These are phyloP conservation scores for Fusarium agapanthi DNA, from an alignment of 2,329 filamentous ascomycete species.

Conservation along the genomic window DNA sequence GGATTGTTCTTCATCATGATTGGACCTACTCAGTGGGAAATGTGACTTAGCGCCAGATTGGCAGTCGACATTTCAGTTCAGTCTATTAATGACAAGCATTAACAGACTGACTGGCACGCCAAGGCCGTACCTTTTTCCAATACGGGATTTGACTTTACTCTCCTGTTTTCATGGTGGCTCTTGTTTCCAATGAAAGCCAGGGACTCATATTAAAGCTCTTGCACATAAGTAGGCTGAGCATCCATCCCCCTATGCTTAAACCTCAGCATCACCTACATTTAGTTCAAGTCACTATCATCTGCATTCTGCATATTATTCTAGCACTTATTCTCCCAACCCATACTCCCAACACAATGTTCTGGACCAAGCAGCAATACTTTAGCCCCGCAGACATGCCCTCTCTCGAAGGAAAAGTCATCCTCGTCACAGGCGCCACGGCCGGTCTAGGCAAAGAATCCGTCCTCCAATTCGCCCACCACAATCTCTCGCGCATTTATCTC, in stretches of 20 bases:
- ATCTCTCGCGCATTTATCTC: not conserved
- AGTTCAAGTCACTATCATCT: no score
- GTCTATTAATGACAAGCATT: not conserved
- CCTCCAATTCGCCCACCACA: not conserved
- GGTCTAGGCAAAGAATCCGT: not conserved
- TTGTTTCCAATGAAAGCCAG: no score
- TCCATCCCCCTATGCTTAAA: no score
- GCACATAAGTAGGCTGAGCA: no score
- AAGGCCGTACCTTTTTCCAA: not conserved
- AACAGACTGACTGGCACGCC: not conserved
- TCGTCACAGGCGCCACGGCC: not conserved
- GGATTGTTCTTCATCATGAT: rapidly evolving
- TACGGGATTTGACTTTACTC: no score
- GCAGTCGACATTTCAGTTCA: not conserved
- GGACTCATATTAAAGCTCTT: no score
- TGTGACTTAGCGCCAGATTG: not conserved
- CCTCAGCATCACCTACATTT: no score
- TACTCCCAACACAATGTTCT: not conserved
- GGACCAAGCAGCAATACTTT: not conserved
- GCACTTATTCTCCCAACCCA: no score
- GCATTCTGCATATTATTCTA: no score
- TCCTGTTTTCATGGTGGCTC: no score
- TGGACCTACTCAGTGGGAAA: rapidly evolving
- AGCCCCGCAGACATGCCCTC: not conserved
- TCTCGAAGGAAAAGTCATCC: not conserved